Evolutionary conservation across 2,329 filamentous ascomycete species (phyloP).

Genomic region (Penicillium corylophilum): DNA sequence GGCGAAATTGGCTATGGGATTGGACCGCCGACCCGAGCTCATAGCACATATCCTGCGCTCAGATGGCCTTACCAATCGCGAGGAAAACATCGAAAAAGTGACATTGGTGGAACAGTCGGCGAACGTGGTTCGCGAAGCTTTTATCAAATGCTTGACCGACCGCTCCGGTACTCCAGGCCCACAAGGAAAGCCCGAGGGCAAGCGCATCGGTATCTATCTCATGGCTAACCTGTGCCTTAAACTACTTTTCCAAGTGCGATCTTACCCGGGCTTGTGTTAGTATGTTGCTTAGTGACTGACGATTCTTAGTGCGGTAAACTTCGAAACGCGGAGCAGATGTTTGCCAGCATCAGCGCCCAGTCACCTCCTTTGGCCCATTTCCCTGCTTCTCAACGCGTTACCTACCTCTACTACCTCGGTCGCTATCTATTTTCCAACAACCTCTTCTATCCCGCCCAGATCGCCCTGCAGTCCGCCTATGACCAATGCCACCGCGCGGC

Average conservation of each 20-base stretch:
- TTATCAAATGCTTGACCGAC: slow-evolving; percentile 85
- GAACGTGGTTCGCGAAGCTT: slow-evolving; percentile 85
- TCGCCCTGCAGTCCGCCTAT: slow-evolving; percentile 77
- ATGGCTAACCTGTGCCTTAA: slow-evolving; percentile 90
- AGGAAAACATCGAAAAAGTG: slow-evolving; percentile 66
- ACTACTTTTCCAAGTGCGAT: slow-evolving; percentile 74
- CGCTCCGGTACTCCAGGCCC: slow-evolving; percentile 63
- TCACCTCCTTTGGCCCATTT: slow-evolving; percentile 80
- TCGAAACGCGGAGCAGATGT: slow-evolving; percentile 80
- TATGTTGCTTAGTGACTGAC: not conserved
- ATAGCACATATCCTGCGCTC: slow-evolving; percentile 60
- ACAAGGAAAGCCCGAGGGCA: slow-evolving; percentile 71
- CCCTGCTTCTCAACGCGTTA: slow-evolving; percentile 81
- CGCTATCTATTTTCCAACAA: slow-evolving; percentile 84
- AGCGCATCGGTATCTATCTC: slow-evolving; percentile 83
- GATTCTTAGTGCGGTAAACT: slow-evolving; percentile 70
- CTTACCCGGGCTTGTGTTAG: not conserved
- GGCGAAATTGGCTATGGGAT: slow-evolving; percentile 76
- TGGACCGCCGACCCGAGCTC: slow-evolving; percentile 78
- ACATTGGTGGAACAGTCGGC: slow-evolving; percentile 84
- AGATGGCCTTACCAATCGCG: slow-evolving; percentile 47
- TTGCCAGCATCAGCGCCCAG: slow-evolving; percentile 80
- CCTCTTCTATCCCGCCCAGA: slow-evolving; percentile 74
- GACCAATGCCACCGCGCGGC: slow-evolving; percentile 64
- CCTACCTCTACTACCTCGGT: slow-evolving; percentile 91